phyloP scores from a whole-genome alignment of 202 grass and related monocot genomes.

The Bolboschoenoplectus hybrid region DNA sequence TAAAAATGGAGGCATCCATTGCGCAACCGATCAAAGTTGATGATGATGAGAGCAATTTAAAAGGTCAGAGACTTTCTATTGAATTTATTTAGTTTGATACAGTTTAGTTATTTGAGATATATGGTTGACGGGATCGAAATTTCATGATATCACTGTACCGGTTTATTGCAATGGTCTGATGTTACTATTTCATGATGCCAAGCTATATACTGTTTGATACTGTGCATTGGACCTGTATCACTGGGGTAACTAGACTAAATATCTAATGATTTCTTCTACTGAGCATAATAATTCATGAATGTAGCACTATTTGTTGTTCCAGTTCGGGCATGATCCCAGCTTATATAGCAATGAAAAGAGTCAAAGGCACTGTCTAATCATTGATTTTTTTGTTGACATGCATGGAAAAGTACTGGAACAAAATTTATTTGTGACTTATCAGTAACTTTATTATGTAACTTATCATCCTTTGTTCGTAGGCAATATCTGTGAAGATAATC shows the following conservation, averaged over 20 bases:
- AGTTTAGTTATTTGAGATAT: not conserved
- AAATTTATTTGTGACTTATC: not conserved
- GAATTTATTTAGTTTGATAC: not conserved
- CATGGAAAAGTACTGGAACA: not conserved
- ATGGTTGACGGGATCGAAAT: not conserved
- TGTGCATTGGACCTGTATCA: not conserved
- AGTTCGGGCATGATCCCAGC: not conserved
- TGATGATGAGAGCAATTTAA: not conserved
- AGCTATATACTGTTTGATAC: not conserved
- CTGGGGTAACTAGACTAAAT: not conserved
- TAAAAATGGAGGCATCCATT: conserved; percentile 28
- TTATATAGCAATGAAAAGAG: not conserved
- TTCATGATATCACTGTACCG: not conserved
- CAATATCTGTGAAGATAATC: conserved; percentile 15
- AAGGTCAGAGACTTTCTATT: not conserved
- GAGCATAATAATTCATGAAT: not conserved
- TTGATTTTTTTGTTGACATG: not conserved
- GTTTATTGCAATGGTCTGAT: too few species aligned
- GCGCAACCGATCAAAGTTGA: not conserved
- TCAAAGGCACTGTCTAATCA: not conserved
- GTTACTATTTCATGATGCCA: not conserved
- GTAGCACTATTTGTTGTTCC: not conserved
- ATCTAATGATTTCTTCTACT: not conserved
- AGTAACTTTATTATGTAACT: not conserved
- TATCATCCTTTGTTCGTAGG: not conserved